Evolutionary conservation across 2,329 filamentous ascomycete genomes (phyloP).

Genomic region (Aspergillus hortae): DNA sequence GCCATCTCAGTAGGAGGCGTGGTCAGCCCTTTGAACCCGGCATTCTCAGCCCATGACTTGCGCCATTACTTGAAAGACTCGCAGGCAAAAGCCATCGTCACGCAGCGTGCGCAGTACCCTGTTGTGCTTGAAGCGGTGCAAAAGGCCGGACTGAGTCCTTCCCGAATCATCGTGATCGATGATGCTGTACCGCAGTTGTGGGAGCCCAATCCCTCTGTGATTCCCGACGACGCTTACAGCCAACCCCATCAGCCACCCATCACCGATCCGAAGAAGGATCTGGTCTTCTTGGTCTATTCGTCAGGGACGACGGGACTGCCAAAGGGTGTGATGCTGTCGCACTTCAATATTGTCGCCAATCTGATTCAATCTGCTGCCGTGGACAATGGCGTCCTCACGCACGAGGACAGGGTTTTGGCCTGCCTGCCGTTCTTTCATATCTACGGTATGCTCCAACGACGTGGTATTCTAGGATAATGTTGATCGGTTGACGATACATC

Average conservation of each 20-base stretch:
- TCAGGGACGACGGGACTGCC: constrained; percentile 24
- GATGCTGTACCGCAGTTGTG: not conserved
- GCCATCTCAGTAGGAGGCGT: constrained; percentile 20
- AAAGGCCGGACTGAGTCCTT: not conserved
- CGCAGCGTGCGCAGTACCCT: not conserved
- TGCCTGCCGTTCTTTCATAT: constrained; percentile 4
- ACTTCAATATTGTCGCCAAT: constrained; percentile 10
- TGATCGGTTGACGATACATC: not conserved
- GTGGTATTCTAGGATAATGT: too few relatives aligned
- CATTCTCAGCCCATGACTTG: constrained; percentile 19
- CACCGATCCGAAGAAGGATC: not conserved
- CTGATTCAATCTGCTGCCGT: not conserved
- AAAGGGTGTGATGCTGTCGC: constrained; percentile 17
- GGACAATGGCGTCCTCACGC: not conserved
- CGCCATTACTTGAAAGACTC: constrained; percentile 4
- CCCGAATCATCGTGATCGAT: constrained; percentile 6
- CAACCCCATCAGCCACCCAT: not conserved
- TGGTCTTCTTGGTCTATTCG: constrained; percentile 19
- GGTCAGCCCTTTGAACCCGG: constrained; percentile 22
- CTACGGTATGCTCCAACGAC: too few relatives aligned
- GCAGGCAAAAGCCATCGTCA: constrained; percentile 5
- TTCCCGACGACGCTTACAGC: not conserved
- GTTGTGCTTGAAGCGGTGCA: constrained; percentile 4
- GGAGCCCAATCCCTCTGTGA: not conserved
- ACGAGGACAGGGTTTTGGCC: not conserved